Conservation (phyloP, 306 rosid species). For the Cicer cuneatum region DNA sequence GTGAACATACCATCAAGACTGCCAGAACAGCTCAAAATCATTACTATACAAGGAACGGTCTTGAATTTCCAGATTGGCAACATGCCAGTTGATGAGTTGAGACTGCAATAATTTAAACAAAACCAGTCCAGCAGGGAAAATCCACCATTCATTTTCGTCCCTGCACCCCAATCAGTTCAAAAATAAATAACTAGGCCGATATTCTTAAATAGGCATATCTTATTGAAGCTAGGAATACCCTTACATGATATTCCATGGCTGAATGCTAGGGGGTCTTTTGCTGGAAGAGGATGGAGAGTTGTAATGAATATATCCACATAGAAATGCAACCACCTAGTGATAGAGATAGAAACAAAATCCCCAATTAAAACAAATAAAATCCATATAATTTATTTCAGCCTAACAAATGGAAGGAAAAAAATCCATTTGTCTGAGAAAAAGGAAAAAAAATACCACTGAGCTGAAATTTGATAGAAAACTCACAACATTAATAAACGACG, state of each 20-base stretch:
- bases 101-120: slow-evolving; percentile 88
- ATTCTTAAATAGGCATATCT: slow-evolving; percentile 29
- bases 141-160: slow-evolving; percentile 99
- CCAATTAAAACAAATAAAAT: neutral
- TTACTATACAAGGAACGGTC: slow-evolving; percentile 98
- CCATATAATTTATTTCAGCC: slow-evolving; percentile 5
- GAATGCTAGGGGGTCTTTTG: slow-evolving; percentile 67
- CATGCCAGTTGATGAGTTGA: slow-evolving; percentile 93
- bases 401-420: neutral
- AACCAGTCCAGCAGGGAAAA: slow-evolving; percentile 83
- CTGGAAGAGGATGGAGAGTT: slow-evolving; percentile 64
- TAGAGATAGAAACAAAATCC: slow-evolving; percentile 32
- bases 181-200: slow-evolving; percentile 29
- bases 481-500: slow-evolving; percentile 87
- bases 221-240: slow-evolving; percentile 41
- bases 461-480: slow-evolving; percentile 51
- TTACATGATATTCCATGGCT: slow-evolving; percentile 93
- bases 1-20: slow-evolving; percentile 66
- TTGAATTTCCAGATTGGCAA: slow-evolving; percentile 98
- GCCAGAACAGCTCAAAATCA: slow-evolving; percentile 97
- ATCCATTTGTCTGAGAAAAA: neutral
- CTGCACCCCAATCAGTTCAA: slow-evolving; percentile 53
- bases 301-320: slow-evolving; percentile 90
- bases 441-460: slow-evolving; percentile 32
- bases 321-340: slow-evolving; percentile 84